phyloP scores from a whole-genome alignment of 176 grass and related monocot species.

The Musa itinerans region DNA sequence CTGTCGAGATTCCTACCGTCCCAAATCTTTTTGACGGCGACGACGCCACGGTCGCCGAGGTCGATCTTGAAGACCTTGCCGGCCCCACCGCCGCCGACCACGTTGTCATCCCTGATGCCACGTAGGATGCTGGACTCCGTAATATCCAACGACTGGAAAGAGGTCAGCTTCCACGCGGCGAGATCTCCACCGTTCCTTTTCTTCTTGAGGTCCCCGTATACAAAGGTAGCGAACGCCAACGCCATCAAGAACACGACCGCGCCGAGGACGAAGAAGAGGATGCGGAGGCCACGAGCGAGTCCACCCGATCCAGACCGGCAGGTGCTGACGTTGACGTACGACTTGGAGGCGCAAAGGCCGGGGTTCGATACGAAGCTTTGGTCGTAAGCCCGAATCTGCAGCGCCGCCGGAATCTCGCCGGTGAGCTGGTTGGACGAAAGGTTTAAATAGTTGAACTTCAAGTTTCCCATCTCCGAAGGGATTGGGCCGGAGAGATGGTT shows the following conservation, averaged over 20 bases:
- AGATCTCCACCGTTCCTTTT: not conserved
- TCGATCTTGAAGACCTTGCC: constrained; percentile 30
- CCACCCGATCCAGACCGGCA: constrained; percentile 12
- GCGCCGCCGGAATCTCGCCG: constrained; percentile 27
- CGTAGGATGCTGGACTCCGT: constrained; percentile 17
- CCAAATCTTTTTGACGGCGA: constrained; percentile 76
- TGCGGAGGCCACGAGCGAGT: constrained; percentile 1
- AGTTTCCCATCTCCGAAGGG: constrained; percentile 29
- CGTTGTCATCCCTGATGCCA: constrained; percentile 31
- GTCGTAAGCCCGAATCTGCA: constrained; percentile 23
- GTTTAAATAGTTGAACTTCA: constrained; percentile 34
- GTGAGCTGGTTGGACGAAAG: constrained; percentile 51
- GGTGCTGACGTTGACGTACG: not conserved
- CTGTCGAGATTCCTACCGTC: constrained; percentile 24
- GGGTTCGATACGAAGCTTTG: constrained; percentile 37
- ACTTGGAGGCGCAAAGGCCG: constrained; percentile 21
- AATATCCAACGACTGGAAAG: constrained; percentile 38
- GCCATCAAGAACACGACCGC: constrained; percentile 12
- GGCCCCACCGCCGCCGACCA: constrained; percentile 53
- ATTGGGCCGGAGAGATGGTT: constrained; percentile 43
- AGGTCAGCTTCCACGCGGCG: constrained; percentile 31
- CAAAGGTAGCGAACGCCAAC: not conserved
- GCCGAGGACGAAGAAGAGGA: constrained; percentile 28
- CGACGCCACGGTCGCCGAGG: not conserved
- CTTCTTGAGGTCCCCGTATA: not conserved